Evolutionary conservation across 208 protist genomes (phyloP).

Genomic region (Acanthamoeba royreba): DNA sequence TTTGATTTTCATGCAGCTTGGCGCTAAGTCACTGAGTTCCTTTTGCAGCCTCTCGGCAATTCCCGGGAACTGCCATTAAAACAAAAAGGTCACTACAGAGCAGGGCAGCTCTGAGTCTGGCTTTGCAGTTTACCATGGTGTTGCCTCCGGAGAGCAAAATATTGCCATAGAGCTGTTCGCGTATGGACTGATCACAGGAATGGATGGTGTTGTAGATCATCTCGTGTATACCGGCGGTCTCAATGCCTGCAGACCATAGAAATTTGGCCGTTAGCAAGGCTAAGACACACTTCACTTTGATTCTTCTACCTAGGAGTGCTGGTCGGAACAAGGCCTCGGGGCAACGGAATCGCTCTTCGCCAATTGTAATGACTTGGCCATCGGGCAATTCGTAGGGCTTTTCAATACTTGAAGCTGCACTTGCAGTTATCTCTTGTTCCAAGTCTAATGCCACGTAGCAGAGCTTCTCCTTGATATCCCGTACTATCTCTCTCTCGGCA

Average conservation of each 20-base stretch:
- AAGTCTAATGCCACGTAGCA: slow-evolving; percentile 84
- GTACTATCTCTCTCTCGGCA: slow-evolving; percentile 94
- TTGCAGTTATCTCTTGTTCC: slow-evolving; percentile 90
- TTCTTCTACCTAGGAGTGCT: slow-evolving; percentile 88
- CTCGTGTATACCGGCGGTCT: slow-evolving; percentile 94
- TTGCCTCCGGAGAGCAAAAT: slow-evolving; percentile 89
- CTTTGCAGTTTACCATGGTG: slow-evolving; percentile 53
- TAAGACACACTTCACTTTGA: too few species aligned
- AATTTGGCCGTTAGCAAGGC: background rate
- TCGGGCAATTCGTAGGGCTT: slow-evolving; percentile 77
- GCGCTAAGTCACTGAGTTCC: slow-evolving; percentile 90
- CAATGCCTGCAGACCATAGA: slow-evolving; percentile 86
- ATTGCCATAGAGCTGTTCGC: slow-evolving; percentile 94
- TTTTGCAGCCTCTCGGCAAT: slow-evolving; percentile 93
- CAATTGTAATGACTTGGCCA: slow-evolving; percentile 71
- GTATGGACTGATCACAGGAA: slow-evolving; percentile 92
- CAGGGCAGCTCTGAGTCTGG: slow-evolving; percentile 81
- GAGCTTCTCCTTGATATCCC: slow-evolving; percentile 86
- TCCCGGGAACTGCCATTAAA: slow-evolving; percentile 87
- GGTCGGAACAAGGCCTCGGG: slow-evolving; percentile 97
- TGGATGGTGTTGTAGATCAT: slow-evolving; percentile 95
- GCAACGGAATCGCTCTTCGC: slow-evolving; percentile 85
- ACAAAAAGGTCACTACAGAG: slow-evolving; percentile 94
- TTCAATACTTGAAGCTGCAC: slow-evolving; percentile 30
- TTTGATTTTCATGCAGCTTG: slow-evolving; percentile 53